These are phyloP conservation scores for Tolypocladium tropicale DNA, from an alignment of 2,329 filamentous ascomycete genomes.

Conservation along the genomic window DNA sequence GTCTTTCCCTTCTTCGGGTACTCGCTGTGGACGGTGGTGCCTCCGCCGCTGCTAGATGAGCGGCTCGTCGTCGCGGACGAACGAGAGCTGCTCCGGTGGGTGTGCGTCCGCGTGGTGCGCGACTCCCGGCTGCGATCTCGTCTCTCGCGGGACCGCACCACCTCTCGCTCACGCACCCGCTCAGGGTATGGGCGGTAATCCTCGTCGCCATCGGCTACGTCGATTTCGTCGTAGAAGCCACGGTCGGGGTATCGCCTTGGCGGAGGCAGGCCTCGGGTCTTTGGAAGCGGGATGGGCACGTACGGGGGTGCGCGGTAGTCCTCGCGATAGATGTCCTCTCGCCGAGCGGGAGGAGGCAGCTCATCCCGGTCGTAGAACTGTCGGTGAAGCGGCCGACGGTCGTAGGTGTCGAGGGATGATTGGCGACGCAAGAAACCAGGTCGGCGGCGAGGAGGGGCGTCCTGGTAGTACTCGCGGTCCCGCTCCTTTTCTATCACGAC, in stretches of 20 bases:
- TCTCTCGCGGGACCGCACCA: conserved; percentile 38
- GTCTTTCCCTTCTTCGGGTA: conserved; percentile 84
- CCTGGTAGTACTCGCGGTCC: conserved; percentile 35
- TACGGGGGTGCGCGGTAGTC: conserved; percentile 37
- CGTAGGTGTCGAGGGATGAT: conserved; percentile 84
- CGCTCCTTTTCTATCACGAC: conserved; percentile 46
- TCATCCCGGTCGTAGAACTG: conserved; percentile 47
- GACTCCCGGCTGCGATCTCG: conserved; percentile 30
- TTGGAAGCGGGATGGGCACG: conserved; percentile 59
- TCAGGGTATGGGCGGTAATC: conserved; percentile 55
- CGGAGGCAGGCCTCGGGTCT: conserved; percentile 49
- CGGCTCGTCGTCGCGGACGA: conserved; percentile 34
- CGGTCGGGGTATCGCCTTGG: conserved; percentile 45
- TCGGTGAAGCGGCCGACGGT: conserved; percentile 53
- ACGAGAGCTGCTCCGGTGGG: conserved; percentile 30
- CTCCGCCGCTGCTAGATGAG: conserved; percentile 35
- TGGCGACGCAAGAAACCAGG: conserved; percentile 67
- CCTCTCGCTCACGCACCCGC: conserved; percentile 50
- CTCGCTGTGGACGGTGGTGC: conserved; percentile 44
- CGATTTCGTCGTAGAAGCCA: conserved; percentile 55
- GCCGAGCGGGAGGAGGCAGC: conserved; percentile 47
- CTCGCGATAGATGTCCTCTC: conserved; percentile 36
- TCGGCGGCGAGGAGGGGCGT: conserved; percentile 44
- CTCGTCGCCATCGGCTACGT: conserved; percentile 62
- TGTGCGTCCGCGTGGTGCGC: conserved; percentile 26